Conservation (phyloP, 2,329 filamentous ascomycete genomes). For the Fusarium bulbicola region DNA sequence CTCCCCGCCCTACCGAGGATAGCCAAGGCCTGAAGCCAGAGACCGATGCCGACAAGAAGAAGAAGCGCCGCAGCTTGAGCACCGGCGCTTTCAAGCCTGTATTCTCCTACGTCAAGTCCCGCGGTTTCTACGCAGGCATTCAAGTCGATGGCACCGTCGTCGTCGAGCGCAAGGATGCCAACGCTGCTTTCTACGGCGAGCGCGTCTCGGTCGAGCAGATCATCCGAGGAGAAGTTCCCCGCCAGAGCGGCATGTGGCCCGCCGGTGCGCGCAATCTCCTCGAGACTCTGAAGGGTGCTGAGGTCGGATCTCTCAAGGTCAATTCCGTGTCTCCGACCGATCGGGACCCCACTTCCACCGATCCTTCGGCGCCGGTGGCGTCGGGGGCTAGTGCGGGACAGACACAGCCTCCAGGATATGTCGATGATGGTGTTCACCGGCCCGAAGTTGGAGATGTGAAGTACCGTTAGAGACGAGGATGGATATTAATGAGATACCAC, state of each 20-base stretch:
- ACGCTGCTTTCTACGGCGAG: slow-evolving; percentile 85
- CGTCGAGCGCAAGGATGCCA: slow-evolving; percentile 87
- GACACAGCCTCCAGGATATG: slow-evolving; percentile 37
- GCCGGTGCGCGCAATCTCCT: slow-evolving; percentile 44
- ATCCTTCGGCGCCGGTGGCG: slow-evolving; percentile 11
- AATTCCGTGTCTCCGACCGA: slow-evolving; percentile 14
- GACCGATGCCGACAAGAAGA: slow-evolving; percentile 35
- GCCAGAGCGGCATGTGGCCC: slow-evolving; percentile 46
- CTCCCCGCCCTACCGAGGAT: slow-evolving; percentile 19
- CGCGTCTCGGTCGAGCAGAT: slow-evolving; percentile 57
- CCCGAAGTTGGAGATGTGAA: slow-evolving; percentile 41
- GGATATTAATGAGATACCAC: slow-evolving; percentile 31
- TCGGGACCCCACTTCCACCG: slow-evolving; percentile 5
- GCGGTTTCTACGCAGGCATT: slow-evolving; percentile 87
- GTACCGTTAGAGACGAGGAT: slow-evolving; percentile 23
- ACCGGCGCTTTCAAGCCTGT: slow-evolving; percentile 51
- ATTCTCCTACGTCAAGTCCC: slow-evolving; percentile 83
- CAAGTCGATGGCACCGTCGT: slow-evolving; percentile 89
- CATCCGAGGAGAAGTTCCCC: slow-evolving; percentile 53
- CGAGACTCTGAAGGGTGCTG: slow-evolving; percentile 46
- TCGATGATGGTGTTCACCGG: slow-evolving; percentile 35
- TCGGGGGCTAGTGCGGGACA: slow-evolving; percentile 10
- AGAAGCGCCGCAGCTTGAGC: slow-evolving; percentile 44
- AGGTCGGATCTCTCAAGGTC: slow-evolving; percentile 41
- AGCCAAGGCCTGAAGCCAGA: slow-evolving; percentile 42